Evolutionary conservation across 352 stramenopile species (phyloP).

Genomic region (Pythium periplocum): DNA sequence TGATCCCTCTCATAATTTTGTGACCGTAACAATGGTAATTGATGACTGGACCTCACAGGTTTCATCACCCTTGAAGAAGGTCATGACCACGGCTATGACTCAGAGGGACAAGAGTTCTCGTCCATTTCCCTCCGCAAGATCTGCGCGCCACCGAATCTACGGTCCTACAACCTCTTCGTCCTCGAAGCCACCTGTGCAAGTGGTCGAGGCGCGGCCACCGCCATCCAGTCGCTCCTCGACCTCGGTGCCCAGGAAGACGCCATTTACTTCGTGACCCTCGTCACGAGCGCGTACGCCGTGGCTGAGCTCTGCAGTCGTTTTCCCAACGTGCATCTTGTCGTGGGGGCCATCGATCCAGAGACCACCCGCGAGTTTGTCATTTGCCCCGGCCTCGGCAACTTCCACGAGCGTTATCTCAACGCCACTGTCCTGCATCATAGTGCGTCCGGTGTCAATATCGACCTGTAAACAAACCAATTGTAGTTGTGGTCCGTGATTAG

Average conservation of each 20-base stretch:
- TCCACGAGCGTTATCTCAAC: slow-evolving; percentile 36
- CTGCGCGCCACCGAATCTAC: slow-evolving; percentile 18
- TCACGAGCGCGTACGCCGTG: slow-evolving; percentile 22
- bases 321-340: slow-evolving; percentile 22
- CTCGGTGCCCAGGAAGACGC: slow-evolving; percentile 18
- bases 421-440: slow-evolving; percentile 14
- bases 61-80: slow-evolving; percentile 23
- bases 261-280: slow-evolving; percentile 31
- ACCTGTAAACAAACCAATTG: slow-evolving; percentile 2
- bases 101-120: too few relatives aligned
- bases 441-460: slow-evolving; percentile 3
- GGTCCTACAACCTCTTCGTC: slow-evolving; percentile 23
- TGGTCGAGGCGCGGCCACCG: slow-evolving; percentile 7
- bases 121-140: slow-evolving; percentile 14
- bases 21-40: too few relatives aligned
- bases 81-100: neutral
- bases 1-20: neutral
- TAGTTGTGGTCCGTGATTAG: too few relatives aligned
- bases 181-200: slow-evolving; percentile 24
- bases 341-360: slow-evolving; percentile 28
- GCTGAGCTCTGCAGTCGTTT: slow-evolving; percentile 21
- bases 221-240: slow-evolving; percentile 33
- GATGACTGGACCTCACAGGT: slow-evolving; percentile 3
- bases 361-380: slow-evolving; percentile 13
- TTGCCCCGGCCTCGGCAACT: slow-evolving; percentile 27